Conservation (phyloP, 2,329 filamentous ascomycete species). For the Rhynchosporium secalis region DNA sequence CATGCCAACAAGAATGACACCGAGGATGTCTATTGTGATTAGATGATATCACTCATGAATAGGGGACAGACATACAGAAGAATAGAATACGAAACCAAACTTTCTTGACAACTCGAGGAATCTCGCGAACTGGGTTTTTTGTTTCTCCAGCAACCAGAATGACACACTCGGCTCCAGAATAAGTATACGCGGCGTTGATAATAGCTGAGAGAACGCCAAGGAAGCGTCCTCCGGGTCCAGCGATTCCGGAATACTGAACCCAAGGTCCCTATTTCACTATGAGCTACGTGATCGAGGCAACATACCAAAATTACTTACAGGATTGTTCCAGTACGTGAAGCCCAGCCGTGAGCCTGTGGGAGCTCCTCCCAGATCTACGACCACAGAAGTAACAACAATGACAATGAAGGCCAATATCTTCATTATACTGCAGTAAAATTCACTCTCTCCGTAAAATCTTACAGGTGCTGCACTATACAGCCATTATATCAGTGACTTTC, state of each 20-base stretch:
- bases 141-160: conserved; percentile 58
- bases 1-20: conserved; percentile 49
- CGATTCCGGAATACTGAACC: conserved; percentile 67
- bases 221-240: conserved; percentile 57
- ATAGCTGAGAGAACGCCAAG: conserved; percentile 49
- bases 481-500: too few species aligned
- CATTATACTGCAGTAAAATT: too few species aligned
- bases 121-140: conserved; percentile 50
- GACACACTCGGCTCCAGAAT: conserved; percentile 50
- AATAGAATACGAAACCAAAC: conserved; percentile 57
- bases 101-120: conserved; percentile 52
- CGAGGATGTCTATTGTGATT: not conserved
- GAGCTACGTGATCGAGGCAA: too few species aligned
- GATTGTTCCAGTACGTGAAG: too few species aligned
- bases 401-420: too few species aligned
- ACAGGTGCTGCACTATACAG: too few species aligned
- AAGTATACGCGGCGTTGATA: conserved; percentile 46
- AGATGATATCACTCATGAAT: not conserved
- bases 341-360: too few species aligned
- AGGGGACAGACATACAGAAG: conserved; percentile 45
- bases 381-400: too few species aligned
- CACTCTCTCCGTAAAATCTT: too few species aligned
- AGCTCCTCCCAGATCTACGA: too few species aligned
- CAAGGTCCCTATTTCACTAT: conserved; percentile 52
- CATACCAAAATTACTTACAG: too few species aligned